Evolutionary conservation across 176 grass and related monocot genomes (phyloP), one percentile per base, ranked within the genome.

Genomic region (Rhynchospora tenuis): DNA sequence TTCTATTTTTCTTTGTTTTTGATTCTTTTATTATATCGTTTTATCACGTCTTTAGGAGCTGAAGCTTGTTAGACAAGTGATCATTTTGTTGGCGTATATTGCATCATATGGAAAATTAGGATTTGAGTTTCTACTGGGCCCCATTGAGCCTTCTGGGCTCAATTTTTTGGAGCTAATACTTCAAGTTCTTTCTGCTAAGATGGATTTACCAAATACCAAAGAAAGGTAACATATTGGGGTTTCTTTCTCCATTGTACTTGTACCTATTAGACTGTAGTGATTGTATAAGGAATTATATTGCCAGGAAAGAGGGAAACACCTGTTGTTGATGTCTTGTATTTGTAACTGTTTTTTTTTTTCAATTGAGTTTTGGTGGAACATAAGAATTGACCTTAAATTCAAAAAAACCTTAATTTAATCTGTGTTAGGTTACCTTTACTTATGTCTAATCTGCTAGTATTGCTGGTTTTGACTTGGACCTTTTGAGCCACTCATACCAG

Each of bases 1-100:
- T 75, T 75, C 72, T 75, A 50, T 52, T 75, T 45, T 75, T 75
- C 44, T 73, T 73, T 73, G 44, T 42, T 74, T 54, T 75, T 75
- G 6, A 54, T 15, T 52, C 71, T 28, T 75, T 54, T 5, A 74
- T 10, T 75, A 43, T 20, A 43, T 59, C 44, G 22, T 62, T 5
- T 61, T 10, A 44, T 62, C 44, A 28, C 81, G 26, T 81, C 89
- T 92, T 78, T 87, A 97, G 95, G 92, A 86, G n/a, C 80, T 98
- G 70, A 94, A 94, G 61, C 92, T 98, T 85, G 83, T 86, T 47
- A 88, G 89, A 62, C 85, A 84, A 84, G 85, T 91, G 76, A 86
- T 98, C 84, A 83, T 90, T 88, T 81, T 94, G 27, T 74, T 98
- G 65, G 95, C 92, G 7, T 94, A 91, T 79, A 91, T 98, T 88